phyloP scores from a whole-genome alignment of 2,329 filamentous ascomycete species.

The Penicillium sp. region DNA sequence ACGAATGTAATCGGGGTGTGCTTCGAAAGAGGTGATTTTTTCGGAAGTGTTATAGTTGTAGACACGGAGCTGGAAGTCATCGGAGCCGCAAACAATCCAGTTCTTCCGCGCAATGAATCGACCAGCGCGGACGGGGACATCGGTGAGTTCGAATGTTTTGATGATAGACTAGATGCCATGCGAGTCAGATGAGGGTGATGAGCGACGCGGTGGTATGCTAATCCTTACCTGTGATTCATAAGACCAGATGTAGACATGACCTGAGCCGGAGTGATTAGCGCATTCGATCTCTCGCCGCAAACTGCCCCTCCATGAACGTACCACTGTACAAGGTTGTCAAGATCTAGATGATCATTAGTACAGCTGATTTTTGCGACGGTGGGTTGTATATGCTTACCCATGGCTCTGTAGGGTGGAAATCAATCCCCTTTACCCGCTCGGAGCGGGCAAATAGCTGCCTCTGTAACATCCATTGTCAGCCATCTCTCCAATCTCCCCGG shows the following conservation, averaged over 20 bases:
- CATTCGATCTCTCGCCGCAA: constrained; percentile 14
- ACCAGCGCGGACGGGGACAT: constrained; percentile 95
- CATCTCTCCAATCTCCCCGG: constrained; percentile 8
- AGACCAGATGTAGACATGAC: constrained; percentile 99
- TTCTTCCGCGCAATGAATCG: constrained; percentile 98
- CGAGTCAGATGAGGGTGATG: constrained; percentile 20
- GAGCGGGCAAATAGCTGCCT: constrained; percentile 84
- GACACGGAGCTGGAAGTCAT: constrained; percentile 85
- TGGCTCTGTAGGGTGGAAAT: constrained; percentile 96
- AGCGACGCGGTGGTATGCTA: not conserved
- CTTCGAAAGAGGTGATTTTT: constrained; percentile 96
- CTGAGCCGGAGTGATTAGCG: constrained; percentile 49
- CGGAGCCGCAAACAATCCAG: constrained; percentile 95
- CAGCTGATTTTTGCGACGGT: constrained; percentile 4
- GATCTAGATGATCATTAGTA: constrained; percentile 52
- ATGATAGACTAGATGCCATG: constrained; percentile 69
- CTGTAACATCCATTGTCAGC: constrained; percentile 53
- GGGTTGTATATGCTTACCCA: constrained; percentile 63
- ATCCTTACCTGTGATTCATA: constrained; percentile 77
- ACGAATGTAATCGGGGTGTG: constrained; percentile 97
- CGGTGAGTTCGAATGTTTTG: constrained; percentile 98
- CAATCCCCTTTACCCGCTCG: constrained; percentile 94
- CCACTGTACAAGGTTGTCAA: constrained; percentile 95
- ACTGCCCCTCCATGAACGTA: constrained; percentile 48
- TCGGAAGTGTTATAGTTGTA: constrained; percentile 99